A percentile compares a stretch with the other conserved stretches of the same genome.
These are phyloP conservation scores for Aspergillus quadricinctus DNA, from an alignment of 2,329 filamentous ascomycete species.

Conservation along the genomic window DNA sequence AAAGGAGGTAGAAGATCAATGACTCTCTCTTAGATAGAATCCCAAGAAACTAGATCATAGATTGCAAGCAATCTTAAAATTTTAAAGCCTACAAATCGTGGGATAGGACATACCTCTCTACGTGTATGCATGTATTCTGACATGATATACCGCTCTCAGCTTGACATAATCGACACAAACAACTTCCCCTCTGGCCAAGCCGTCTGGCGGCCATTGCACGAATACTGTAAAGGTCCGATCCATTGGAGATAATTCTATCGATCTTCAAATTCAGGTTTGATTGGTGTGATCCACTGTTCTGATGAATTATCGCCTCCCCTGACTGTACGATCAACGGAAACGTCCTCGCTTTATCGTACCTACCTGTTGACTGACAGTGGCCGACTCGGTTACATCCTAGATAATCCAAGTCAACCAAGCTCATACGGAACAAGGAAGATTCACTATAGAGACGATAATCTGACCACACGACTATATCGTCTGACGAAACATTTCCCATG, in stretches of 20 bases:
- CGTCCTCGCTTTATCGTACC: neutral
- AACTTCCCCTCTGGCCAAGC: neutral
- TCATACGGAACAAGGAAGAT: neutral
- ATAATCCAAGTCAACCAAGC: neutral
- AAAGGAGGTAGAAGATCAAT: neutral
- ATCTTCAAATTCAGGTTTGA: neutral
- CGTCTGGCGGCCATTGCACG: constrained; percentile 1
- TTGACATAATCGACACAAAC: neutral
- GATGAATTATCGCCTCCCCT: neutral
- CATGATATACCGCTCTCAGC: neutral
- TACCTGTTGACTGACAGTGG: neutral
- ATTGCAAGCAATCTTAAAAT: neutral
- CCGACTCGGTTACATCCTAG: neutral
- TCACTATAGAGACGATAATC: neutral
- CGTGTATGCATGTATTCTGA: neutral
- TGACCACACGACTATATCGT: neutral
- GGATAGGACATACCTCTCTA: neutral
- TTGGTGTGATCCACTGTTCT: neutral
- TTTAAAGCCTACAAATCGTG: neutral
- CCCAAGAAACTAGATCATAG: neutral
- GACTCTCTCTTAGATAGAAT: neutral
- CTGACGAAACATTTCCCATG: constrained; percentile 19
- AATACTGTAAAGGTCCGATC: neutral
- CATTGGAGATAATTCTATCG: neutral
- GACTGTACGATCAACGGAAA: neutral